These are phyloP conservation scores for Pelargonium citronellum DNA, from an alignment of 441 rosid genomes.

Conservation along the genomic window DNA sequence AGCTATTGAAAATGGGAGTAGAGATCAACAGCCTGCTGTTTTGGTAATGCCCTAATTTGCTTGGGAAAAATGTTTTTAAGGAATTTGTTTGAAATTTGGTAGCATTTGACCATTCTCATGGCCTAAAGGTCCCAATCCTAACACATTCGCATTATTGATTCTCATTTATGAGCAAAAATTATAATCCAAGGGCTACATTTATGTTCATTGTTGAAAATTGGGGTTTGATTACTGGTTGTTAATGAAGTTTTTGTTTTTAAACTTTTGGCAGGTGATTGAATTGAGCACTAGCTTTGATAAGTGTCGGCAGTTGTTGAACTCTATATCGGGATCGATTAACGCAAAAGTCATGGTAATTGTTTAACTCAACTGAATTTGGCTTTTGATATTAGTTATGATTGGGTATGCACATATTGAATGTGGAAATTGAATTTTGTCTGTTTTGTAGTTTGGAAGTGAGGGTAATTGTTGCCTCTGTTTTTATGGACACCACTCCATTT, in stretches of 20 bases:
- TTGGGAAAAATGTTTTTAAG: not conserved
- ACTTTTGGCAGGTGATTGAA: slow-evolving; percentile 47
- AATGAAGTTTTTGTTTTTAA: slow-evolving; percentile 12
- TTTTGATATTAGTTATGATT: not conserved
- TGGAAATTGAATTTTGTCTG: not conserved
- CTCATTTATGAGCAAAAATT: too few species aligned
- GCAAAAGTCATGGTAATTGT: slow-evolving; percentile 56
- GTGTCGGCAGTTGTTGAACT: slow-evolving; percentile 80
- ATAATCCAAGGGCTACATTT: too few species aligned
- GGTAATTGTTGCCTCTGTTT: too few species aligned
- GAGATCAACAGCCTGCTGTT: slow-evolving; percentile 78
- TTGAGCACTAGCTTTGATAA: slow-evolving; percentile 77
- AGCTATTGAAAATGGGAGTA: slow-evolving; percentile 59
- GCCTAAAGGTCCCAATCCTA: too few species aligned
- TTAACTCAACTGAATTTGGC: not conserved
- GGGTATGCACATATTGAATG: not conserved
- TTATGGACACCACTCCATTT: slow-evolving; percentile 65
- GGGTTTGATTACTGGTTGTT: slow-evolving; percentile 5
- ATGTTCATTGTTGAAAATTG: not conserved
- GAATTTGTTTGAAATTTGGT: too few species aligned
- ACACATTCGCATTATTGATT: too few species aligned
- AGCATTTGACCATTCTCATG: too few species aligned
- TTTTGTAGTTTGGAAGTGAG: not conserved
- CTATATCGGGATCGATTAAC: slow-evolving; percentile 60
- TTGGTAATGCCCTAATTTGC: slow-evolving; percentile 40